phyloP scores from a whole-genome alignment of 495 filamentous ascomycete species.

The Neurospora sp. region DNA sequence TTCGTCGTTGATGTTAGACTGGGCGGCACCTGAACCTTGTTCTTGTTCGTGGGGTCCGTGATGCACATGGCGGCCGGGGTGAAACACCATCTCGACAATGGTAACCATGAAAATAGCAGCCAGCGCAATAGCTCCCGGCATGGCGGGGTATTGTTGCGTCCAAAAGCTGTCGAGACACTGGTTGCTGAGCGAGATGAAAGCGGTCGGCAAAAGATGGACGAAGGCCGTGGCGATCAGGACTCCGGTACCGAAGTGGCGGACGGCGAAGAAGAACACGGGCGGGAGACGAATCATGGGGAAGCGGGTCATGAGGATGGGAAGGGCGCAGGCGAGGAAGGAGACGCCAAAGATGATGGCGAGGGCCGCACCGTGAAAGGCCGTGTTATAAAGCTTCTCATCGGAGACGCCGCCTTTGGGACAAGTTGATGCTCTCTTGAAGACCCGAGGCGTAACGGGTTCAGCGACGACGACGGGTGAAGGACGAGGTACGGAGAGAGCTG shows the following conservation, averaged over 20 bases:
- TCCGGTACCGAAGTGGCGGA: constrained; percentile 75
- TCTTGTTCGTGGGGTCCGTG: constrained; percentile 34
- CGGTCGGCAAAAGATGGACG: constrained; percentile 73
- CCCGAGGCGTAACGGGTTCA: background rate
- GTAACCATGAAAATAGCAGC: constrained; percentile 63
- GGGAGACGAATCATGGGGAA: constrained; percentile 34
- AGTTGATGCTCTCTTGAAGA: background rate
- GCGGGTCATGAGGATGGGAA: constrained; percentile 44
- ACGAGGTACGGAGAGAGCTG: background rate
- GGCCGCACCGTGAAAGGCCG: constrained; percentile 60
- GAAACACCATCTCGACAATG: constrained; percentile 64
- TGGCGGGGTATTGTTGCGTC: constrained; percentile 61
- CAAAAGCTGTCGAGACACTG: constrained; percentile 68
- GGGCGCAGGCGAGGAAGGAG: constrained; percentile 53
- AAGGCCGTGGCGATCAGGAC: constrained; percentile 83
- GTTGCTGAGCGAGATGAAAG: constrained; percentile 71
- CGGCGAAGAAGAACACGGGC: constrained; percentile 52
- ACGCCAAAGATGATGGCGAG: constrained; percentile 61
- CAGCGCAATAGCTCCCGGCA: constrained; percentile 72
- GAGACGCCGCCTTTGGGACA: constrained; percentile 2
- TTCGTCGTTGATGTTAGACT: constrained; percentile 10
- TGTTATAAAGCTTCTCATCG: constrained; percentile 46
- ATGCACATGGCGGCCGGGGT: constrained; percentile 27
- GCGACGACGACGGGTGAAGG: background rate
- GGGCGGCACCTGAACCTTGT: constrained; percentile 18